Base-by-base conservation (phyloP, 106 monocot genomes). In the Phalaenopsis aphrodite region DNA sequence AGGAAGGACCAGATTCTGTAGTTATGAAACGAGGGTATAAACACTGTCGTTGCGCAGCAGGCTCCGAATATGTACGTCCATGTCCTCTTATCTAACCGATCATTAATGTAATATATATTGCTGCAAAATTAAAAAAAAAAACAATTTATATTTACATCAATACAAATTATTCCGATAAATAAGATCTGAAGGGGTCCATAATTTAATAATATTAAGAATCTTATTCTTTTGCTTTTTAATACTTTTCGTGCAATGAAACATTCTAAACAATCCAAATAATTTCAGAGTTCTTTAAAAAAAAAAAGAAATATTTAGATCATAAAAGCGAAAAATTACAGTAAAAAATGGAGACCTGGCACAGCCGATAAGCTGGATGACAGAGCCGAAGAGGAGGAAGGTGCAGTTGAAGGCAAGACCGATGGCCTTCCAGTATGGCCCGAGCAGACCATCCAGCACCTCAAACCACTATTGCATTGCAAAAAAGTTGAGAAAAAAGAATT, bases 341-440 rank as follows among this genome's bases (percentile, higher is more conserved):
- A 24, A 64, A 65, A 10, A 10, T 23, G 21, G 65, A 24, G 41
- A 81, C 81, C 81, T 81, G 21, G 81, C 81, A 19, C 81, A 81
- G 43, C 75, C 81, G 23, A 81, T 81, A 56, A 91, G 77, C 83
- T 91, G 91, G 19, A 91, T 91, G 47, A 91, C 91, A 58, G 91
- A 91, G 42, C 91, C 91, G 82, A 91, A 91, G 78, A 91, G 91
- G 76, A 91, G 91, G 88, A 91, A 91, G 75, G 91, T 91, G 41
- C 91, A 91, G 85, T 91, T 91, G 86, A 91, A 91, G 48, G 86
- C 91, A 17, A 91, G 91, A 19, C 91, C 91, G 41, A 78, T 11
- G 24, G 91, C 91, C 57, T 91, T 91, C 91, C 91, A 91, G 79
- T 87, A 89, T 1, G 91, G 91, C 56, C 91, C 91, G 37, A 91